Evolutionary conservation across 352 stramenopile species (phyloP), one percentile per base, ranked within the genome.

Genomic region (Phytopythium chamaehyphon): DNA sequence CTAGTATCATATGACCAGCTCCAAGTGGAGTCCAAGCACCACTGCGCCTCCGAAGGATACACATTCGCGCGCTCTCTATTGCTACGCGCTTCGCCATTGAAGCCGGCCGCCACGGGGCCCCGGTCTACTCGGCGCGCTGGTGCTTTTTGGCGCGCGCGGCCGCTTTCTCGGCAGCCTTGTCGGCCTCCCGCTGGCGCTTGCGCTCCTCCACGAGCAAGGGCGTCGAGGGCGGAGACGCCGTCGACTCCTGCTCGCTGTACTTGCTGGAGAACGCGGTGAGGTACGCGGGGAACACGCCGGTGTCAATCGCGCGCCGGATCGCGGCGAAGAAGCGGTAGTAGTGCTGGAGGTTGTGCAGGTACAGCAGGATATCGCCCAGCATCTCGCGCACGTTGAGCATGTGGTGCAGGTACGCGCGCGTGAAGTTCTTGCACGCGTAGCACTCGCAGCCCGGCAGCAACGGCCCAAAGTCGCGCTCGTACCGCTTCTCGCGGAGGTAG

Each of bases 301-400:
- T 48, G 18, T 59, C 62, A 48, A 90, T 84, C 16, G 69, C 49
- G n/a, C 51, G 45, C 37, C 77, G 75, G 22, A 90, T 82, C 35
- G 69, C 64, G 40, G 58, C 52, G 63, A 90, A 90, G 59, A 90
- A 86, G 11, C 47, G 57, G 47, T 83, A 86, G 63, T 90, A 90
- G 57, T 86, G 74, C 59, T 88, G 72, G 65, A 90, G 63, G 57
- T 92, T 92, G 73, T 92, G 81, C 49, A 92, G 51, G 61, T 97
- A 96, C 19, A 98, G 55, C 40, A 98, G 61, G 18, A 95, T 95
- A 44, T 96, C 84, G 42, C 87, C 88, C 16, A 97, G 64, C 77
- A 98, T 89, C 71, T 98, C 91, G 19, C 92, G 87, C 31, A 96
- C 90, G 47, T 93, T 89, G 35, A 97, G 78, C 61, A 98, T 57